Conservation (phyloP, 495 filamentous ascomycete genomes). For the Cercophora newfieldiana region DNA sequence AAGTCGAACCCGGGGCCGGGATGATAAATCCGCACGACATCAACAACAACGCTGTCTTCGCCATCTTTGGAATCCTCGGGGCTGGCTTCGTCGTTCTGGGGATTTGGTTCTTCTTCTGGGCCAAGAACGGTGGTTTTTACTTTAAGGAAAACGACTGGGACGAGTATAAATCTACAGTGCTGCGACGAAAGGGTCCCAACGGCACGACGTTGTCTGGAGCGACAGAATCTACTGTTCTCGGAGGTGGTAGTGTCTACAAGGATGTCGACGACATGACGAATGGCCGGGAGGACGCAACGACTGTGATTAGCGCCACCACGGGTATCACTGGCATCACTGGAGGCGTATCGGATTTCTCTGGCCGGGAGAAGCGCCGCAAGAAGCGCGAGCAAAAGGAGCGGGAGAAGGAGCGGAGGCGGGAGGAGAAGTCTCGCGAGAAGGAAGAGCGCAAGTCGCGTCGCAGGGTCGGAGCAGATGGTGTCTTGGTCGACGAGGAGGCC, state of each 20-base stretch:
- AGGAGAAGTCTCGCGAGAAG: constrained; percentile 46
- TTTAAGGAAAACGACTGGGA: constrained; percentile 90
- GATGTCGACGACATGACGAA: constrained; percentile 61
- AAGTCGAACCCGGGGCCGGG: constrained; percentile 47
- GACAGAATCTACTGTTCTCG: constrained; percentile 76
- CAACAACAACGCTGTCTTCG: constrained; percentile 81
- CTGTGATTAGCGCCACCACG: constrained; percentile 41
- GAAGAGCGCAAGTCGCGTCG: constrained; percentile 42
- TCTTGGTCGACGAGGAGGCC: constrained; percentile 55
- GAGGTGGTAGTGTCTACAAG: constrained; percentile 73
- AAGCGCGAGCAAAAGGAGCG: constrained; percentile 54
- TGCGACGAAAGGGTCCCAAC: constrained; percentile 89
- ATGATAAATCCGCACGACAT: constrained; percentile 64
- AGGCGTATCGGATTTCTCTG: constrained; percentile 48
- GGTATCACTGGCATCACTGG: constrained; percentile 50
- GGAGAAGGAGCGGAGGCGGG: constrained; percentile 47
- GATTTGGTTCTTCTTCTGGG: constrained; percentile 99
- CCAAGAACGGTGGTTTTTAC: constrained; percentile 89
- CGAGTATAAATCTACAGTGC: constrained; percentile 94
- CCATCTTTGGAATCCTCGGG: constrained; percentile 82
- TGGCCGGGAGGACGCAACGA: constrained; percentile 38
- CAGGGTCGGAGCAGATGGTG: constrained; percentile 46
- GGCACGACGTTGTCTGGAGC: constrained; percentile 78
- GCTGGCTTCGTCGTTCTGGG: constrained; percentile 69
- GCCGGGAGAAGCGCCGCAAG: constrained; percentile 45